Percentiles rank a stretch among this genome's conserved stretches.
Evolutionary conservation across 768 basidiomycete genomes (phyloP).

Genomic region (Termitomyces sp.): DNA sequence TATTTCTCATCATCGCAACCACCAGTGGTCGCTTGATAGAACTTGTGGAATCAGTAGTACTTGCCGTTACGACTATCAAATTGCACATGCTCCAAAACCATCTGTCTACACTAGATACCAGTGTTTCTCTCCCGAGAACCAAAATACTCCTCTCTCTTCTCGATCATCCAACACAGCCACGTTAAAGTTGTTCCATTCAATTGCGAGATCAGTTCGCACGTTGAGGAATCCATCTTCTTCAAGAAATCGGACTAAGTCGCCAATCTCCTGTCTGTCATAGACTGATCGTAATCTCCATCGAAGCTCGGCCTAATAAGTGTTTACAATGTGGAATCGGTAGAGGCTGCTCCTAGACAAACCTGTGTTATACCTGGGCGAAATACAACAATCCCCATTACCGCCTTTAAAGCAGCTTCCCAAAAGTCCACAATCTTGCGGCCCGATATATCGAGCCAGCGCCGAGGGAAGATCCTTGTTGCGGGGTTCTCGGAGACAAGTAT

Average conservation of each 20-base stretch:
- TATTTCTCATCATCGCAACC: not conserved
- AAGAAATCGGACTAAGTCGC: slow-evolving; percentile 54
- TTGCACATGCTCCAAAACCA: slow-evolving; percentile 3
- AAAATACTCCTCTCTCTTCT: slow-evolving; percentile 47
- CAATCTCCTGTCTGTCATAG: slow-evolving; percentile 72
- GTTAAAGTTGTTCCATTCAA: slow-evolving; percentile 16
- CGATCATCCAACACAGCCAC: slow-evolving; percentile 38
- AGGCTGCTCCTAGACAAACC: slow-evolving; percentile 33
- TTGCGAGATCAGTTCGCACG: slow-evolving; percentile 20
- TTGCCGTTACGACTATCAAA: not conserved
- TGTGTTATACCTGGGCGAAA: slow-evolving; percentile 72
- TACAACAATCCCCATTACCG: slow-evolving; percentile 59
- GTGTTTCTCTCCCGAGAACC: slow-evolving; percentile 51
- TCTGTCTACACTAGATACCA: slow-evolving; percentile 59
- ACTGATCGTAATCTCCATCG: slow-evolving; percentile 65
- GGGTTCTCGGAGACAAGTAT: slow-evolving; percentile 44
- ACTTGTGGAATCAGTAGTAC: not conserved
- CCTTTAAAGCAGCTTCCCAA: slow-evolving; percentile 69
- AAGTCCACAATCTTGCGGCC: slow-evolving; percentile 53
- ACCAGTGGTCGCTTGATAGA: not conserved
- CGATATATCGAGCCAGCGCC: slow-evolving; percentile 74
- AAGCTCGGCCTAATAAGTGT: slow-evolving; percentile 48
- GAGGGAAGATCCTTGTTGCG: slow-evolving; percentile 47
- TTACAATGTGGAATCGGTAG: not conserved
- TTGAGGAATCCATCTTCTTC: slow-evolving; percentile 45